These are phyloP conservation scores for Udeniomyces megalosporus DNA, from an alignment of 768 basidiomycete species.

Conservation along the genomic window DNA sequence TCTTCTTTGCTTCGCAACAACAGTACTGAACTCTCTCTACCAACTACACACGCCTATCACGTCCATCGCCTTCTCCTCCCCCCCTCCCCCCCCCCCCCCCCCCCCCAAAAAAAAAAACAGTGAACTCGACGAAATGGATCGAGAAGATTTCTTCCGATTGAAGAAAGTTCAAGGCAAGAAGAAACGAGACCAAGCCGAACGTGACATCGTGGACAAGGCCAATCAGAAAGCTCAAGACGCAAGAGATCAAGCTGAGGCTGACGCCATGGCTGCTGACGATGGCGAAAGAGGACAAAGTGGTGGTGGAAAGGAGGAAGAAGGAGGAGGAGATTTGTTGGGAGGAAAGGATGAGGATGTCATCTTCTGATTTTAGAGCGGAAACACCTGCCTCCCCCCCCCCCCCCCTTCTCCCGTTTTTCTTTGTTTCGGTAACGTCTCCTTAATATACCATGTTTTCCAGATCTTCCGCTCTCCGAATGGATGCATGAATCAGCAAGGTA, in stretches of 20 bases:
- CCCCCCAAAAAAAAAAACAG: neutral
- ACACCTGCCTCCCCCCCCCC: neutral
- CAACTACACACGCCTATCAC: neutral
- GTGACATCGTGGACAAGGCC: neutral
- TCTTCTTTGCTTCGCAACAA: neutral
- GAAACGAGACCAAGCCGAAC: slow-evolving; percentile 45
- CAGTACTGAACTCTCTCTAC: neutral
- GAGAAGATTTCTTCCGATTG: slow-evolving; percentile 45
- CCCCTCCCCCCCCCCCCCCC: neutral
- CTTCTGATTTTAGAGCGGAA: neutral
- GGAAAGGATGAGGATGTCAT: slow-evolving; percentile 11
- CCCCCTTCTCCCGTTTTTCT: neutral
- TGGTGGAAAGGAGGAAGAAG: neutral
- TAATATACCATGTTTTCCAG: too few species aligned
- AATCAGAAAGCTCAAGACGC: neutral
- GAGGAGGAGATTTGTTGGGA: neutral
- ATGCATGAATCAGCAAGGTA: too few species aligned
- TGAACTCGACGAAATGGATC: slow-evolving; percentile 96
- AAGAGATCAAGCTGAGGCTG: neutral
- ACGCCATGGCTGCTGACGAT: neutral
- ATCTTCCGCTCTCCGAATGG: too few species aligned
- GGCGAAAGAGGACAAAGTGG: neutral
- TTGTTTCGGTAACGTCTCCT: too few species aligned
- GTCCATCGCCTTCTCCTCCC: neutral
- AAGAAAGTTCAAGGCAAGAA: slow-evolving; percentile 98